Percentiles rank a stretch among this genome's conserved stretches.
Evolutionary conservation across 768 basidiomycete genomes (phyloP).

Genomic region (Tephrocybe sp.): DNA sequence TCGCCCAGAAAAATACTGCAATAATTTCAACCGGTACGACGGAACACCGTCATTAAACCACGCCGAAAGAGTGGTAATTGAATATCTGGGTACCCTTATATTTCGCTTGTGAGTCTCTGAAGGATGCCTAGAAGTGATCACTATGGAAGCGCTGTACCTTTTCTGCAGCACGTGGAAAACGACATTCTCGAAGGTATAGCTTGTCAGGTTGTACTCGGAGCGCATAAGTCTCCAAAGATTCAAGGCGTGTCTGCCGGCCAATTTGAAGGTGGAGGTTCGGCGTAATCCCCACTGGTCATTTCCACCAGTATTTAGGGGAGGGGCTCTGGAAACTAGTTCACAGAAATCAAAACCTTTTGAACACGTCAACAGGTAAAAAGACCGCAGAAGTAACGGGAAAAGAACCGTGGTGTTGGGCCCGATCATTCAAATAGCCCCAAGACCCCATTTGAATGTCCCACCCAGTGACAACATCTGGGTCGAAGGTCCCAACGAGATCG

Average conservation of each 20-base stretch:
- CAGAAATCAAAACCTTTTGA: constrained; percentile 72
- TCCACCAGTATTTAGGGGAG: constrained; percentile 37
- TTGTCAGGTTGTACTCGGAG: constrained; percentile 71
- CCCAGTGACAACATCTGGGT: constrained; percentile 90
- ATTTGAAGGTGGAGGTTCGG: constrained; percentile 80
- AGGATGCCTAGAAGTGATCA: neutral
- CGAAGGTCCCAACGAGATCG: constrained; percentile 72
- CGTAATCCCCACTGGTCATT: constrained; percentile 69
- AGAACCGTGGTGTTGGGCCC: constrained; percentile 61
- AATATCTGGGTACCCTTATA: constrained; percentile 75
- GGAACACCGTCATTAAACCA: constrained; percentile 70
- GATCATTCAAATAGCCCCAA: constrained; percentile 87
- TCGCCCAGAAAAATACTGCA: constrained; percentile 67
- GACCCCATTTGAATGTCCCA: constrained; percentile 89
- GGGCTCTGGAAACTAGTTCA: constrained; percentile 77
- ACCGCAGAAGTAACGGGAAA: constrained; percentile 5
- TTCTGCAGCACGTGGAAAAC: constrained; percentile 76
- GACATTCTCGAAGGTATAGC: constrained; percentile 89
- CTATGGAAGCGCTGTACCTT: constrained; percentile 50
- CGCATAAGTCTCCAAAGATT: constrained; percentile 94
- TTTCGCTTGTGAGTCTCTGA: constrained; percentile 1
- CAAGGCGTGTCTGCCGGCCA: constrained; percentile 86
- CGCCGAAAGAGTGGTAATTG: constrained; percentile 53
- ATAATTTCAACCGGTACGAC: constrained; percentile 49
- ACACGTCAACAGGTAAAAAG: neutral